These are phyloP conservation scores for Trichoderma gamsii DNA, from an alignment of 495 filamentous ascomycete species.

Conservation along the genomic window DNA sequence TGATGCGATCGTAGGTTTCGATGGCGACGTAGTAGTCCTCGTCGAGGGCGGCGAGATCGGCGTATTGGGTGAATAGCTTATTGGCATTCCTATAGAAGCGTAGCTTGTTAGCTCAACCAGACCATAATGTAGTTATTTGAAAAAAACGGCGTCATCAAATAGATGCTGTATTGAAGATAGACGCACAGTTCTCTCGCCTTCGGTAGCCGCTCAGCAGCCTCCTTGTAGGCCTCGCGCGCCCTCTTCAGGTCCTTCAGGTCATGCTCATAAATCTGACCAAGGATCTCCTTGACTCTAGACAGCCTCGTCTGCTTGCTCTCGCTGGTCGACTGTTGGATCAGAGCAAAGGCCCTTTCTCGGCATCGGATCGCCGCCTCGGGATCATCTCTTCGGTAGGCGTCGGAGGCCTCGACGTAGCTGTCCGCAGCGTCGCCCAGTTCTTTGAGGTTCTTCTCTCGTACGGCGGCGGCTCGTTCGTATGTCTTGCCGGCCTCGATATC, in stretches of 20 bases:
- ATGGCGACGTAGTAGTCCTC: constrained; percentile 75
- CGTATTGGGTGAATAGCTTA: constrained; percentile 82
- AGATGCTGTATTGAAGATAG: not conserved
- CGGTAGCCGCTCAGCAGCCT: constrained; percentile 63
- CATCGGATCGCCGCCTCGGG: constrained; percentile 73
- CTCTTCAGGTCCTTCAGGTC: constrained; percentile 70
- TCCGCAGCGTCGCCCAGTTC: constrained; percentile 88
- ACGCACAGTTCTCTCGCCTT: not conserved
- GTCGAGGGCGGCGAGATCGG: constrained; percentile 76
- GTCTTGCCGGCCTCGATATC: constrained; percentile 74
- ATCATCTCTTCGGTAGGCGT: constrained; percentile 74
- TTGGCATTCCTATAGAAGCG: constrained; percentile 61
- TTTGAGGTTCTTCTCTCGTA: constrained; percentile 70
- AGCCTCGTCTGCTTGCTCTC: constrained; percentile 86
- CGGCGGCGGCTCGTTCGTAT: constrained; percentile 70
- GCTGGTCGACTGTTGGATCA: constrained; percentile 67
- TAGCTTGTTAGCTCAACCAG: not conserved
- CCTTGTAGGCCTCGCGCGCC: constrained; percentile 72
- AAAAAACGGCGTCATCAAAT: not conserved
- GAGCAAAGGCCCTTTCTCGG: constrained; percentile 49
- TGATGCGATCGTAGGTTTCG: constrained; percentile 74
- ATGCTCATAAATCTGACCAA: constrained; percentile 75
- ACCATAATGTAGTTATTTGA: not conserved
- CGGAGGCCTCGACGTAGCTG: constrained; percentile 64
- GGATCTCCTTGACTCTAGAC: constrained; percentile 77